Base-by-base conservation (phyloP, 768 basidiomycete genomes). In the Russula dissimulans region DNA sequence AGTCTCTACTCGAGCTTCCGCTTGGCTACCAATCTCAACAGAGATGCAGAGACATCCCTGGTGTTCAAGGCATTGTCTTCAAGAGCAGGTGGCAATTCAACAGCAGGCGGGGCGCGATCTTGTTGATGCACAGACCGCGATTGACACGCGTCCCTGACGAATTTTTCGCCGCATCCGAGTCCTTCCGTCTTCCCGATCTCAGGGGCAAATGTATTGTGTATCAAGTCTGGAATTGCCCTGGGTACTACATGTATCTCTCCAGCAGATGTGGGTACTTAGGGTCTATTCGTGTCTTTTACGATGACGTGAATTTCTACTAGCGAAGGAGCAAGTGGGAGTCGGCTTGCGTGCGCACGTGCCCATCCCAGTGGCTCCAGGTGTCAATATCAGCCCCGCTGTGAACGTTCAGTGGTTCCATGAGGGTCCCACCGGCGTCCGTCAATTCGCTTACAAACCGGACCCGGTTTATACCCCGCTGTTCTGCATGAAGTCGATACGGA, bases 191-290 rank as follows among this genome's bases (percentile, higher is more conserved):
- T 14, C 5, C 49, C 32, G 14, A 34, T 8, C 60, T 61, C 31
- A 61, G 36, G 41, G 44, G 22, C 18, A 61, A 61, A 32, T 17
- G 7, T 3, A 38, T 61, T 2, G 56, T 52, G 2, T 34, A 52
- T 47, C 39, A 52, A 15, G 45, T 39, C 9, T 61, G 22, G 38
- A 42, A 34, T 9, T 57, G 55, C 26, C 45, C 60, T 15, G 51
- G 60, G 8, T 61, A 42, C 50, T 61, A 52, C 51, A 57, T 52
- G 50, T 57, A 61, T 17, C 50, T 61, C 10, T 61, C 60, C 17
- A 57, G 26, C 32, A 52, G 56, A 18, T 18, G 60, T 51, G 39
- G 8, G 56, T 48, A 3, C 32, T 26, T 17, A 14, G 31, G 3
- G n/a, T 4, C 26, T 17, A 0, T 26, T n/a, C 18, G 8, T 36